A percentile compares a stretch with the other conserved stretches of the same genome.
phyloP scores from a whole-genome alignment of 1,139 yeast species.

The Petasospora fabianii region DNA sequence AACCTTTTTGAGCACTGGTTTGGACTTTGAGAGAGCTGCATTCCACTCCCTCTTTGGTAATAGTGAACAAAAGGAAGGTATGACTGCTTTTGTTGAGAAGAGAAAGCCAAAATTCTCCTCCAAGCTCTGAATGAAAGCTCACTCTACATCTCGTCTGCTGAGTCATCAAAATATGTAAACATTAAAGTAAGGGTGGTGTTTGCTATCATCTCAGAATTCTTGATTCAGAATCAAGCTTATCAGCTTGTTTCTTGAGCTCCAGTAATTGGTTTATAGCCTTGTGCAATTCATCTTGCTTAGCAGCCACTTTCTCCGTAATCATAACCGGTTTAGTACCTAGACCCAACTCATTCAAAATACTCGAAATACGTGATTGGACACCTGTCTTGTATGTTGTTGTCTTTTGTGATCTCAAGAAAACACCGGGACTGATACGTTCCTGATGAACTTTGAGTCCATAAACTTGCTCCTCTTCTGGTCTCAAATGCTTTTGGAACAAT shows the following conservation, averaged over 20 bases:
- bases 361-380: slow-evolving; percentile 70
- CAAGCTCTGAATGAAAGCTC: slow-evolving; percentile 9
- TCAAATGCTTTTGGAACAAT: slow-evolving; percentile 50
- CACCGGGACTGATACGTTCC: slow-evolving; percentile 73
- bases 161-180: too few relatives aligned
- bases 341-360: slow-evolving; percentile 75
- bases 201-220: slow-evolving; percentile 46
- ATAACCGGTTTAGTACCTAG: slow-evolving; percentile 76
- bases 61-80: slow-evolving; percentile 46
- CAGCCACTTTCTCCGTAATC: slow-evolving; percentile 81
- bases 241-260: slow-evolving; percentile 84
- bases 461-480: slow-evolving; percentile 77
- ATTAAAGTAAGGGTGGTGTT: too few relatives aligned
- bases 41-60: slow-evolving; percentile 45
- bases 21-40: slow-evolving; percentile 39
- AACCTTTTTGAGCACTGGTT: slow-evolving; percentile 36
- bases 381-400: slow-evolving; percentile 61
- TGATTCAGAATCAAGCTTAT: slow-evolving; percentile 70
- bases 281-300: slow-evolving; percentile 73
- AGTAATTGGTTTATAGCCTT: slow-evolving; percentile 69
- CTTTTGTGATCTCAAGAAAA: slow-evolving; percentile 69
- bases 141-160: too few relatives aligned
- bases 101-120: slow-evolving; percentile 34
- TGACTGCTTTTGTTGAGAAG: slow-evolving; percentile 47
- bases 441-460: slow-evolving; percentile 82